phyloP scores from a whole-genome alignment of 805 yeast genomes.

The Nematodospora valgi region DNA sequence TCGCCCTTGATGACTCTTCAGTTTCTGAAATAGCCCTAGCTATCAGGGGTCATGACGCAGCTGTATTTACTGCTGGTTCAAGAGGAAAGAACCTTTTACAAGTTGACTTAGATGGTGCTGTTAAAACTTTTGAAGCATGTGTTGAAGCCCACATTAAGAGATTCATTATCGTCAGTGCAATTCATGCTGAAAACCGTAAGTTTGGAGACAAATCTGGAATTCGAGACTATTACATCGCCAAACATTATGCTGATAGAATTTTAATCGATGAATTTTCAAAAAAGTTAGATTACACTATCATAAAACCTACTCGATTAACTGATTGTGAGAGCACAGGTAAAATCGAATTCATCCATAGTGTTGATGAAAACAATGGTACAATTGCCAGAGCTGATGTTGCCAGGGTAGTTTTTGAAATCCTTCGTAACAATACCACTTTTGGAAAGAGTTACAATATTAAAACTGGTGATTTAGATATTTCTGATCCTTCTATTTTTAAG shows the following conservation, averaged over 20 bases:
- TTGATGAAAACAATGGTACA: constrained; percentile 18
- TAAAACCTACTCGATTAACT: constrained; percentile 49
- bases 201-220: constrained; percentile 18
- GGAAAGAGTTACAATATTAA: constrained; percentile 43
- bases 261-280: constrained; percentile 34
- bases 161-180: constrained; percentile 53
- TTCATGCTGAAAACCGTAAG: constrained; percentile 50
- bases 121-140: constrained; percentile 54
- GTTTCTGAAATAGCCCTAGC: constrained; percentile 31
- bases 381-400: constrained; percentile 59
- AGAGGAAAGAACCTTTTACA: constrained; percentile 52
- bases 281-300: constrained; percentile 51
- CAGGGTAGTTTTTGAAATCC: constrained; percentile 31
- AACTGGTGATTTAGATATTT: constrained; percentile 35
- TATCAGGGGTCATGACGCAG: constrained; percentile 49
- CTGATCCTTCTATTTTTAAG: constrained; percentile 4
- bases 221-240: constrained; percentile 54
- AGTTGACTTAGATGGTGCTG: constrained; percentile 63
- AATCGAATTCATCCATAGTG: constrained; percentile 28
- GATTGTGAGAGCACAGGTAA: constrained; percentile 44
- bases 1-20: constrained; percentile 35
- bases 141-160: constrained; percentile 41
- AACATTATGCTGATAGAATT: constrained; percentile 55
- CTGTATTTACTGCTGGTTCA: constrained; percentile 62
- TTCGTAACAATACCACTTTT: constrained; percentile 34